These are phyloP conservation scores for Chaetomium sp. DNA, from an alignment of 2,329 filamentous ascomycete genomes.

Conservation along the genomic window DNA sequence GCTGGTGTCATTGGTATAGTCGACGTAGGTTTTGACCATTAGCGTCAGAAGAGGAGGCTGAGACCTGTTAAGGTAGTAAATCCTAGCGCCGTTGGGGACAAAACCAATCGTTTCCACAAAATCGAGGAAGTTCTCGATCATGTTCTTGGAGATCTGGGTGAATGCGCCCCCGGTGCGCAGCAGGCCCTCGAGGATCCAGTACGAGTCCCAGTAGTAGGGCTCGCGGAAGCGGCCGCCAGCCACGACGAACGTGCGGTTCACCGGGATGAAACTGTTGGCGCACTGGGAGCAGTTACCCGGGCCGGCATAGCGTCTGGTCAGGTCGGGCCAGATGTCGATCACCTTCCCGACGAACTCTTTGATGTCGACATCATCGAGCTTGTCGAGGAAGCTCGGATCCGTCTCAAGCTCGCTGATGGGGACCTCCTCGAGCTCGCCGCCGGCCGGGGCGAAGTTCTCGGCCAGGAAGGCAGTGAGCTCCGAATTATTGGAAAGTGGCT, in stretches of 20 bases:
- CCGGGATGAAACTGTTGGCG: conserved; percentile 65
- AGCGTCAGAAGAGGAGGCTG: conserved; percentile 67
- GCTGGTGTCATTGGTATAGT: conserved; percentile 64
- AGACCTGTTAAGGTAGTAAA: conserved; percentile 69
- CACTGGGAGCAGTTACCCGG: conserved; percentile 59
- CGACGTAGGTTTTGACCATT: conserved; percentile 66
- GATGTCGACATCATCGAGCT: conserved; percentile 59
- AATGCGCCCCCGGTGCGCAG: conserved; percentile 66
- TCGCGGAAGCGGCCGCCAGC: conserved; percentile 72
- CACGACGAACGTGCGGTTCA: conserved; percentile 70
- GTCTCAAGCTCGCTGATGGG: conserved; percentile 54
- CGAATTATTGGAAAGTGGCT: conserved; percentile 65
- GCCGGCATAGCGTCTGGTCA: conserved; percentile 62
- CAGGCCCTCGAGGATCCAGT: conserved; percentile 68
- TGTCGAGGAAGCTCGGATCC: conserved; percentile 59
- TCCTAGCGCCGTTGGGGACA: conserved; percentile 67
- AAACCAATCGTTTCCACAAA: conserved; percentile 66
- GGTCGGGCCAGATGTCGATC: conserved; percentile 69
- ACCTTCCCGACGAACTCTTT: conserved; percentile 64
- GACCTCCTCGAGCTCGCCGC: conserved; percentile 62
- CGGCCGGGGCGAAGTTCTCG: conserved; percentile 65
- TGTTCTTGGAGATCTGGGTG: conserved; percentile 64
- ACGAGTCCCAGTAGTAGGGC: conserved; percentile 72
- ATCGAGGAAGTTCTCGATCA: conserved; percentile 71
- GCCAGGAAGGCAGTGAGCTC: conserved; percentile 63